phyloP scores from a whole-genome alignment of 371 early-diverging fungal genomes.

The Mucor indicus region DNA sequence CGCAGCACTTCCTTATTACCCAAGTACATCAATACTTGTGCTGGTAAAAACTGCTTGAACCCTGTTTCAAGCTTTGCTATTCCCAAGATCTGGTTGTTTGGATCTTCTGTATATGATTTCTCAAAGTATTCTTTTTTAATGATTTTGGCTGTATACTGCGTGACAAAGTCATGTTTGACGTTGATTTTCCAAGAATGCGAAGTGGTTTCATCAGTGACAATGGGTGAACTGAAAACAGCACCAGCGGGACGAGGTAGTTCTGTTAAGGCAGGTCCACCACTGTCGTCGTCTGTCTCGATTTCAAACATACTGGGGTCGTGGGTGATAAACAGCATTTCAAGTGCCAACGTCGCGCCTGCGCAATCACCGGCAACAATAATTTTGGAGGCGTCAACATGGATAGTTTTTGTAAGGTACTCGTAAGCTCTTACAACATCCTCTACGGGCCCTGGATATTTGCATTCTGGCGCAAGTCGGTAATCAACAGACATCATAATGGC shows the following conservation, averaged over 20 bases:
- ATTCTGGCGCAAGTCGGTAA: conserved; percentile 42
- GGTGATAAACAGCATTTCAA: conserved; percentile 42
- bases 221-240: conserved; percentile 36
- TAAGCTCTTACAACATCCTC: conserved; percentile 45
- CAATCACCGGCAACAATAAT: conserved; percentile 41
- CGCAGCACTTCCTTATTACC: conserved; percentile 40
- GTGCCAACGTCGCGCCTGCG: conserved; percentile 29
- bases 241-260: conserved; percentile 43
- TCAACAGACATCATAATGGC: conserved; percentile 45
- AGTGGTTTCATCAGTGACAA: conserved; percentile 41
- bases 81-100: conserved; percentile 28
- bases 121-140: conserved; percentile 44
- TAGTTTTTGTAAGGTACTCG: conserved; percentile 26
- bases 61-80: conserved; percentile 38
- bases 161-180: conserved; percentile 35
- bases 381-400: conserved; percentile 25
- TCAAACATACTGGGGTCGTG: conserved; percentile 45
- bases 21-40: conserved; percentile 30
- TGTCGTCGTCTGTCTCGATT: conserved; percentile 32
- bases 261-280: conserved; percentile 16
- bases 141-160: conserved; percentile 38
- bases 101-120: conserved; percentile 20
- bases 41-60: conserved; percentile 29
- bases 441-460: conserved; percentile 40
- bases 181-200: conserved; percentile 41